Evolutionary conservation across 2,329 filamentous ascomycete species (phyloP), one percentile per base, ranked within the genome.

Genomic region (Colletotrichum sp.): DNA sequence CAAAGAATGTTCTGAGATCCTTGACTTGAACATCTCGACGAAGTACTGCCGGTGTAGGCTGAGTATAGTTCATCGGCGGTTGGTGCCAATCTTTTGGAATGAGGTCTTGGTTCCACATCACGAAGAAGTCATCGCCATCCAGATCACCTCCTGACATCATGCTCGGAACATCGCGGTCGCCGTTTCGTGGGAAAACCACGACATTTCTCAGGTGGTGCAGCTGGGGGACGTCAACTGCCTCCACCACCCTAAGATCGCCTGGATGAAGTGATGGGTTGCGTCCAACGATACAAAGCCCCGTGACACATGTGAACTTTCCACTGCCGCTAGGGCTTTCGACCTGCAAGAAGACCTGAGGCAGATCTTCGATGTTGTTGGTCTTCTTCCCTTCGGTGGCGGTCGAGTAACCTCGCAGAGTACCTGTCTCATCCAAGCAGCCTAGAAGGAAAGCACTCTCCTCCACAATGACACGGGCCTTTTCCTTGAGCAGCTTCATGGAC

Each of bases 141-240:
- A 99, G 89, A 81, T 99, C 97, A 1, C 97, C 97, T 3, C 97
- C 97, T 6, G 97, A 98, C 78, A 97, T 96, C 96, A 99, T 99
- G 80, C 94, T 96, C 1, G 96, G 92, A 26, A 99, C 86, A 77
- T 98, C 95, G 18, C 94, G 90, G 81, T 98, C 95, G 0, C 96
- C 96, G 0, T 88, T 93, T 44, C 95, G 92, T 1, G 97, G 95
- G 65, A 99, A 93, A 0, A 99, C 96, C 2, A 99, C 93, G 1
- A 98, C 95, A 81, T 99, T 93, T 72, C 91, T 93, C 6, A 98
- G 88, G 80, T 98, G 95, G 62, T 89, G 91, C 5, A 99, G 87
- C n/a, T 87, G 86, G 1, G 92, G 91, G 3, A 92, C 89, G 79
- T 99, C 90, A 5, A 99, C 93, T 4, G 97, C 97, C 77, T 92